These are phyloP conservation scores for Rhizodiscina lignyota DNA, from an alignment of 495 filamentous ascomycete genomes.

Conservation along the genomic window DNA sequence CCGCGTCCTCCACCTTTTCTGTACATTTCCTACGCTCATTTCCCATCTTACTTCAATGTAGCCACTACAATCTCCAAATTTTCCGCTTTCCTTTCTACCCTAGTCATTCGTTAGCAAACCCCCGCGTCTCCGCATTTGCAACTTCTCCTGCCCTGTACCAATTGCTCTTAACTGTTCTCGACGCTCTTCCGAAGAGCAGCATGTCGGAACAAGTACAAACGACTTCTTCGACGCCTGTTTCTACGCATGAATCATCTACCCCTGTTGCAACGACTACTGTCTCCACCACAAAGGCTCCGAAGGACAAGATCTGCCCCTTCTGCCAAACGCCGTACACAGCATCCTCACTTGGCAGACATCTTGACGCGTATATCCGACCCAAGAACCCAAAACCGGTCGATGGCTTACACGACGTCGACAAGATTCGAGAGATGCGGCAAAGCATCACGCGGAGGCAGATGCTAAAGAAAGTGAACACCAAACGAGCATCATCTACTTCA, in stretches of 20 bases:
- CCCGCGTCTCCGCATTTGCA: too few species aligned
- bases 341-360: constrained; percentile 79
- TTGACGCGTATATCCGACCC: constrained; percentile 77
- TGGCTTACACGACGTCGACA: constrained; percentile 73
- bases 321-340: constrained; percentile 78
- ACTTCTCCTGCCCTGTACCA: too few species aligned
- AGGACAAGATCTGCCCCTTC: constrained; percentile 75
- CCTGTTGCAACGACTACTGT: not conserved
- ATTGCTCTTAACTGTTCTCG: not conserved
- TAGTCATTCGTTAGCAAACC: too few species aligned
- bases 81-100: too few species aligned
- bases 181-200: too few species aligned
- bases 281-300: constrained; percentile 33
- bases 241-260: not conserved
- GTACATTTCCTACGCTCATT: not conserved
- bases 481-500: too few species aligned
- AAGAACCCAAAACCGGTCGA: constrained; percentile 74
- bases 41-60: not conserved
- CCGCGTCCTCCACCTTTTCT: too few species aligned
- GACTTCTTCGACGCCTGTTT: not conserved
- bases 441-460: constrained; percentile 71
- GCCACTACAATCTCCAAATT: too few species aligned
- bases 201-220: too few species aligned
- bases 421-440: constrained; percentile 64
- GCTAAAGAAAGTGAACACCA: too few species aligned